Conservation (phyloP, 2,329 filamentous ascomycete species). For the Tolypocladium capitatum region DNA sequence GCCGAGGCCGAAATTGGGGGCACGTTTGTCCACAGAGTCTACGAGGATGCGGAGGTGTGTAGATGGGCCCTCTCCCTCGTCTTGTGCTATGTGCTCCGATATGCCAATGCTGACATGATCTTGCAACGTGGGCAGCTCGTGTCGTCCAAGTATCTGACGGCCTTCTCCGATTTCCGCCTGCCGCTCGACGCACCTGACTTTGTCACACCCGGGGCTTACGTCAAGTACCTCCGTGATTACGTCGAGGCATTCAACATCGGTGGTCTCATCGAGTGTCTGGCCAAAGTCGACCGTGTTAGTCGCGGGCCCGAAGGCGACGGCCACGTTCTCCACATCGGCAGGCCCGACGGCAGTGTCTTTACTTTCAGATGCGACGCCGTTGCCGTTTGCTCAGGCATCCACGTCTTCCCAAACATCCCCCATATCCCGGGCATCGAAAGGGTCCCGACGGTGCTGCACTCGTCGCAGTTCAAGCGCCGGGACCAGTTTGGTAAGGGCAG, state of each 20-base stretch:
- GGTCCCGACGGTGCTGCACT: constrained; percentile 25
- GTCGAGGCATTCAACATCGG: constrained; percentile 23
- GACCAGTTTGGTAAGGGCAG: constrained; percentile 25
- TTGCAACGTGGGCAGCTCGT: constrained; percentile 21
- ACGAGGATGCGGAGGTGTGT: constrained; percentile 31
- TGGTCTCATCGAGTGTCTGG: constrained; percentile 20
- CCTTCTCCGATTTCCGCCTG: constrained; percentile 35
- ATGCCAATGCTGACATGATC: background rate
- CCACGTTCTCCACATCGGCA: constrained; percentile 6
- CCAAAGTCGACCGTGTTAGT: constrained; percentile 16
- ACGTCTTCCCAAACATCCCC: constrained; percentile 27
- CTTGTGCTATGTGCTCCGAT: background rate
- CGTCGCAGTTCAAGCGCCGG: constrained; percentile 27
- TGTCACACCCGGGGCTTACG: constrained; percentile 24
- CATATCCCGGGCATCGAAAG: constrained; percentile 23
- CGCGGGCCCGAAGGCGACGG: constrained; percentile 4
- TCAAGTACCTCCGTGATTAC: constrained; percentile 29
- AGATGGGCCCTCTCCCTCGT: background rate
- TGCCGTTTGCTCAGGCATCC: constrained; percentile 30
- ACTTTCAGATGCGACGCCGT: constrained; percentile 29
- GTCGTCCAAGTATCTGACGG: constrained; percentile 34
- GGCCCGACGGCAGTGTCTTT: background rate
- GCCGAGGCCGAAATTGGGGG: constrained; percentile 29
- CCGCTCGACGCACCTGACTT: constrained; percentile 29
- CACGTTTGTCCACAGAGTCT: constrained; percentile 32